phyloP scores from a whole-genome alignment of 306 rosid genomes.

The Ormosia emarginata region DNA sequence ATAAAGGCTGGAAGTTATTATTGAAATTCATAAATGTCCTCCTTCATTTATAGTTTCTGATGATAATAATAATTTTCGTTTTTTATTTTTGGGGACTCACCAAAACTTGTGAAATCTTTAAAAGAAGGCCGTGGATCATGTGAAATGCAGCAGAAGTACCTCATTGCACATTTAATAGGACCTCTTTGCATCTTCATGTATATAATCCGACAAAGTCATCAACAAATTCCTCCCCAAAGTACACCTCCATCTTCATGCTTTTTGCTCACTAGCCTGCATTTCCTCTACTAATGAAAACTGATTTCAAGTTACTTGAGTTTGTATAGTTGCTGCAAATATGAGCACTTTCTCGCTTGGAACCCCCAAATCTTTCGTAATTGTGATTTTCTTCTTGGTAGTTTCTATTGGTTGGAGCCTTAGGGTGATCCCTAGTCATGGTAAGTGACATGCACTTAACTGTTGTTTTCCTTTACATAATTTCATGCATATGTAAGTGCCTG shows the following conservation, averaged over 20 bases:
- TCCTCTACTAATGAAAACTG: constrained; percentile 20
- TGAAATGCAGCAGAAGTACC: constrained; percentile 59
- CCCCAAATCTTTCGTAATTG: constrained; percentile 31
- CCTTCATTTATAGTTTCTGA: constrained; percentile 26
- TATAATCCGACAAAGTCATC: neutral
- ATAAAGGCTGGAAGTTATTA: constrained; percentile 10
- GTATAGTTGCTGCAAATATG: constrained; percentile 35
- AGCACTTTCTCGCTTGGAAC: constrained; percentile 38
- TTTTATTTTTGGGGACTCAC: constrained; percentile 32
- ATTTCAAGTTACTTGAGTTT: neutral
- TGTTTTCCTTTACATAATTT: neutral
- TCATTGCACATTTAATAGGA: constrained; percentile 53
- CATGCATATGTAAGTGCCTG: neutral
- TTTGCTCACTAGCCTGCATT: neutral
- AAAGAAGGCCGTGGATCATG: constrained; percentile 75
- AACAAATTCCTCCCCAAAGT: neutral
- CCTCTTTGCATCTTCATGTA: constrained; percentile 12
- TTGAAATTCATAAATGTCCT: constrained; percentile 4
- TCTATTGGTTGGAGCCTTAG: constrained; percentile 39
- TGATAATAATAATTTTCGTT: neutral
- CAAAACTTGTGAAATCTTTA: constrained; percentile 62
- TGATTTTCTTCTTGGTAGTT: constrained; percentile 43
- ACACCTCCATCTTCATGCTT: constrained; percentile 1
- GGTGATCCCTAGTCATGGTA: constrained; percentile 39
- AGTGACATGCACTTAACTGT: neutral